Base-by-base conservation (phyloP, 192 early-diverging fungal genomes). In the Coemansia sp. region DNA sequence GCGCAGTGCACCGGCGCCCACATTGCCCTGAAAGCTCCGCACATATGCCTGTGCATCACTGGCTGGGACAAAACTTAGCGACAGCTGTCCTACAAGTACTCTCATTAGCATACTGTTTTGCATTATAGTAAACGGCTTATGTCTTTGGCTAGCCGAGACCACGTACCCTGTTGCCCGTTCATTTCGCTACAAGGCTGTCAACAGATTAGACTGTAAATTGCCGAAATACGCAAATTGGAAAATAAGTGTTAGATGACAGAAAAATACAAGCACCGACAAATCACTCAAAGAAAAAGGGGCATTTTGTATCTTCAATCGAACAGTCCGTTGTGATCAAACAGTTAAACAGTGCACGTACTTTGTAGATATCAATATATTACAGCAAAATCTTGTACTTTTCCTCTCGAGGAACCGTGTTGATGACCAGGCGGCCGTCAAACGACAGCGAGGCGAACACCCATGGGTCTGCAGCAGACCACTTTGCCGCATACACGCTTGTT, bases 361-460 rank as follows among this genome's bases (percentile, higher is more conserved):
- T 34, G 31, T 34, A 34, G 31, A 34, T 8, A 34, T 34, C 2
- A 34, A 34, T 34, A 34, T 34, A 22, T 42, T 66, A 83, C 14
- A 83, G 63, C 34, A 95, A 82, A 42, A 95, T 93, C 62, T 89
- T 92, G 73, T 91, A 93, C 75, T 93, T 94, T 66, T 91, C 88
- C 10, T 87, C 88, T 36, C 81, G 75, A 4, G 96, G 96, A 12
- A 97, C 96, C 31, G 88, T 75, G 73, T 93, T 98, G 50, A 98
- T 87, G 21, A 94, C 91, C n/a, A 95, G 83, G 11, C 93, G 87
- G 9, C 96, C 96, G 72, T 94, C 95, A 75, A 93, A 93, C 22
- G 94, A 97, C 22, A 96, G 68, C 3, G 94, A 95, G 17, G 91
- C 89, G 85, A 96, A 98, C 11, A 94, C 82, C 96, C 96, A 98